These are phyloP conservation scores for Penicillium sp. DNA, from an alignment of 2,329 filamentous ascomycete genomes.

Conservation along the genomic window DNA sequence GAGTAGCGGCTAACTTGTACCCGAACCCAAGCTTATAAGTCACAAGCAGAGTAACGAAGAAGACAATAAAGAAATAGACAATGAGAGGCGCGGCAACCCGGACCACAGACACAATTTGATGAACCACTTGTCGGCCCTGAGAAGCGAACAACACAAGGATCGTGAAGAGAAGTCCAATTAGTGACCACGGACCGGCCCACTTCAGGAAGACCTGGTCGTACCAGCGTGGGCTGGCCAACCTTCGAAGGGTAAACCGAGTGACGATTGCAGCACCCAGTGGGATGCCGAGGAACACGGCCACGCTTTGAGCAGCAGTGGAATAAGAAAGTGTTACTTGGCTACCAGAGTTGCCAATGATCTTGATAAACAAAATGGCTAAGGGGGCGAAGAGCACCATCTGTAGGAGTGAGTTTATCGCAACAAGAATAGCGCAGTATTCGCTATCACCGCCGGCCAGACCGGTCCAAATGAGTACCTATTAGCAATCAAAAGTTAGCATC, in stretches of 20 bases:
- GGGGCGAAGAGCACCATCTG: constrained; percentile 74
- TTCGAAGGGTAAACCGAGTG: constrained; percentile 65
- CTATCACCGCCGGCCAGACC: constrained; percentile 71
- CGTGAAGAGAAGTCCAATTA: constrained; percentile 82
- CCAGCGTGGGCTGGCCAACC: constrained; percentile 55
- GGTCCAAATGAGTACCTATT: constrained; percentile 70
- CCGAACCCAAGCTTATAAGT: constrained; percentile 68
- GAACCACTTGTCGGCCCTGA: constrained; percentile 72
- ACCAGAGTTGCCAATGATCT: constrained; percentile 58
- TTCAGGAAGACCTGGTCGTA: constrained; percentile 61
- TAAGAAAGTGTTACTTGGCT: constrained; percentile 56
- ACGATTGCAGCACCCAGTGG: constrained; percentile 77
- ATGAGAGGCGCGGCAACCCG: constrained; percentile 77
- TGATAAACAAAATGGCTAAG: constrained; percentile 67
- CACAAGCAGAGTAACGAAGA: constrained; percentile 65
- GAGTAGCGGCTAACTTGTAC: constrained; percentile 69
- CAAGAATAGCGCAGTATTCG: constrained; percentile 81
- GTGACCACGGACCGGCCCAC: constrained; percentile 68
- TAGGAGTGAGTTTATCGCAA: constrained; percentile 71
- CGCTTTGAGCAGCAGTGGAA: constrained; percentile 70
- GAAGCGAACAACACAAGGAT: constrained; percentile 83
- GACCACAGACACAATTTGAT: constrained; percentile 80
- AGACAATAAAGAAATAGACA: constrained; percentile 77
- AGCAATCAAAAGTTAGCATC: not conserved
- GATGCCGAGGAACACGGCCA: constrained; percentile 82